Base-by-base conservation (phyloP, 2,329 filamentous ascomycete genomes). In the Chaetomium globosum region DNA sequence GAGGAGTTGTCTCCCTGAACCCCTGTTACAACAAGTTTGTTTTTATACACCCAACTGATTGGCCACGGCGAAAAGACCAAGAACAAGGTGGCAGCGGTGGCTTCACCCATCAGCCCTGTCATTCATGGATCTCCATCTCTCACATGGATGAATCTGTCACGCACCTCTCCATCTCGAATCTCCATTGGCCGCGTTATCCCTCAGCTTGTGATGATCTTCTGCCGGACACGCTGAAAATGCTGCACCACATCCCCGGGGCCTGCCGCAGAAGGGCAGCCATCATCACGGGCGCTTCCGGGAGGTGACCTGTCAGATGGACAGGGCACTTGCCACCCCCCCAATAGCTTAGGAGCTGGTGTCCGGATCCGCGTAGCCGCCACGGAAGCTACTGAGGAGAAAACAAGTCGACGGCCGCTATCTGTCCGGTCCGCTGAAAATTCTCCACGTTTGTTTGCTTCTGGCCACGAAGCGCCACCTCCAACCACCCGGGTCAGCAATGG, bases 141-240 rank as follows among this genome's bases (percentile, higher is more conserved):
- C 30, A 60, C 49, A 60, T 54, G 23, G 19, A 7, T 30, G 60
- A 8, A 56, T 62, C 52, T 56, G 49, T 48, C 33, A 46, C 36
- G 31, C 19, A 13, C 28, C 23, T 28, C 46, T 51, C 49, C 36
- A 49, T 30, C 8, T 21, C 19, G 5, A 31, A 36, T 2, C 6
- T 19, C 28, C 19, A 61, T 61, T 36, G 36, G 51, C 7, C 23
- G n/a, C 51, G 30, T 43, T n/a, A 4, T 43, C 39, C 16, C 16
- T 43, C 16, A 19, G 51, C 59, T 36, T 19, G 13, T 23, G 54
- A 30, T 63, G 43, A 36, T 43, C 43, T 43, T 26, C 33, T 59
- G 55, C 61, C 52, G 51, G 49, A 39, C 30, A 51, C 56, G 28
- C 10, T 16, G 9, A 33, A 43, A 33, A 54, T 13, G 30, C 8